A percentile compares a stretch with the other conserved stretches of the same genome.
Evolutionary conservation across 2,329 filamentous ascomycete species (phyloP).

Genomic region (Verticillium longisporum): DNA sequence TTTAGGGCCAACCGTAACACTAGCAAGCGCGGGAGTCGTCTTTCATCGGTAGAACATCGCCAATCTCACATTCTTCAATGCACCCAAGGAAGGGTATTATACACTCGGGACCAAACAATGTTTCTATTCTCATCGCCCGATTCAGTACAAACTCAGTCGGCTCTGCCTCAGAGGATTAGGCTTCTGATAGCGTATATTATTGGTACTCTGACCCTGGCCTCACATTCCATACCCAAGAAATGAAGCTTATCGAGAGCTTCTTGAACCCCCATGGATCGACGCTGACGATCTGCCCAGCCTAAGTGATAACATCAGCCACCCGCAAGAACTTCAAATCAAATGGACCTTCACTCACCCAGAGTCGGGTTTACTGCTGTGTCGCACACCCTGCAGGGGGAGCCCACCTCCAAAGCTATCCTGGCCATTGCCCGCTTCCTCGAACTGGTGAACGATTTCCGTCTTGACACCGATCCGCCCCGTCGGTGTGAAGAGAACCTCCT

Average conservation of each 20-base stretch:
- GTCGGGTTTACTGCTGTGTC: background rate
- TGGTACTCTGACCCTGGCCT: background rate
- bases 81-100: too few relatives aligned
- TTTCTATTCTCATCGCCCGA: too few relatives aligned
- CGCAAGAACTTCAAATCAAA: background rate
- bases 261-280: background rate
- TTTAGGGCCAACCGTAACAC: too few relatives aligned
- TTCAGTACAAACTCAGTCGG: too few relatives aligned
- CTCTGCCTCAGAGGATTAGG: background rate
- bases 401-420: background rate
- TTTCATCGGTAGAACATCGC: too few relatives aligned
- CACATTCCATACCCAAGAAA: background rate
- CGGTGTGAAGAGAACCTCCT: constrained; percentile 2
- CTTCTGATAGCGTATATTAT: background rate
- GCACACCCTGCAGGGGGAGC: background rate
- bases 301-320: background rate
- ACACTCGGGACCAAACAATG: too few relatives aligned
- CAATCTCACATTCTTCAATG: too few relatives aligned
- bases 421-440: background rate
- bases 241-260: background rate
- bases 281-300: background rate
- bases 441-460: constrained; percentile 1
- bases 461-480: constrained; percentile 2
- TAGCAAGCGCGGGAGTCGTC: too few relatives aligned
- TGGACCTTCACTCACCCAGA: background rate